phyloP scores from a whole-genome alignment of 495 filamentous ascomycete genomes.

The Neurospora terricola region DNA sequence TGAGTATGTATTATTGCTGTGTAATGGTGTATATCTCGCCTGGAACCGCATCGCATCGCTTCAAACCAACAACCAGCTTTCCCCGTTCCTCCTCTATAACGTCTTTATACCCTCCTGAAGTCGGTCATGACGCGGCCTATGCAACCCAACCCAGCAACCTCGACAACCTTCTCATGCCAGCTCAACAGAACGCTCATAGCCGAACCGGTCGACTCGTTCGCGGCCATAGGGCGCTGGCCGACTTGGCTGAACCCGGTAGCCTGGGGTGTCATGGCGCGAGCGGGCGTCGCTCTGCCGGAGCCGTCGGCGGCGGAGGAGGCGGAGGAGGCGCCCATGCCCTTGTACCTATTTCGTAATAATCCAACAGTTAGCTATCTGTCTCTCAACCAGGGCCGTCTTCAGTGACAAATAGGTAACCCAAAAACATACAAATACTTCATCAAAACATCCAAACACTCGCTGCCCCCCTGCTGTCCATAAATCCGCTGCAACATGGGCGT shows the following conservation, averaged over 20 bases:
- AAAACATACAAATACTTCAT: constrained; percentile 64
- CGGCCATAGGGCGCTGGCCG: constrained; percentile 49
- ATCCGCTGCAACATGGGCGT: constrained; percentile 69
- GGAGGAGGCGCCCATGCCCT: constrained; percentile 59
- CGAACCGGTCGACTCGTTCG: constrained; percentile 67
- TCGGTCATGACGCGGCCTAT: constrained; percentile 90
- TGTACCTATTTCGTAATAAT: constrained; percentile 45
- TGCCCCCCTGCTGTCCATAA: constrained; percentile 57
- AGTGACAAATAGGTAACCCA: no score
- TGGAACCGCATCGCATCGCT: neutral
- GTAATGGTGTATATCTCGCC: neutral
- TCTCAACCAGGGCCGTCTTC: no score
- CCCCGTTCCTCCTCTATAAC: neutral
- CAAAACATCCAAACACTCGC: constrained; percentile 60
- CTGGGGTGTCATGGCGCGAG: constrained; percentile 56
- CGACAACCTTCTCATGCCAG: constrained; percentile 94
- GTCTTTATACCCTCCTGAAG: constrained; percentile 66
- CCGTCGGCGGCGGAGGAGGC: constrained; percentile 12
- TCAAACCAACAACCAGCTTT: neutral
- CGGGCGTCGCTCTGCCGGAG: constrained; percentile 24
- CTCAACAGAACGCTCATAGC: constrained; percentile 89
- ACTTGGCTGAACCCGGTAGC: constrained; percentile 78
- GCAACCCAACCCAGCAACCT: constrained; percentile 75
- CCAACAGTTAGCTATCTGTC: neutral
- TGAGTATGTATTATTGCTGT: neutral